phyloP scores from a whole-genome alignment of 2,329 filamentous ascomycete genomes.

The Diaporthe aspalathi region DNA sequence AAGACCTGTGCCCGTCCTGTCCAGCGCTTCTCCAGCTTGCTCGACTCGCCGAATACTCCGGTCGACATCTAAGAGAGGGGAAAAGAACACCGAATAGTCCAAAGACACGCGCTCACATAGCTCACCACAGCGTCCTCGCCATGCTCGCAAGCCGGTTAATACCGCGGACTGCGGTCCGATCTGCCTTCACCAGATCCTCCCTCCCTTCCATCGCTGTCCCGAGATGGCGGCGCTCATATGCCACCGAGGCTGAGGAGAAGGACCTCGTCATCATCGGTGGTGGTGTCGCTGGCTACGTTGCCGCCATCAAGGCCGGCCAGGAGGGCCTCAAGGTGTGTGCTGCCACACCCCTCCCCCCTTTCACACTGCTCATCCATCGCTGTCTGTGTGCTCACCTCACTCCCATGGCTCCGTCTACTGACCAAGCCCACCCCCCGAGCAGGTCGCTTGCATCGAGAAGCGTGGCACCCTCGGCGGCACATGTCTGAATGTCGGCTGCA shows the following conservation, averaged over 20 bases:
- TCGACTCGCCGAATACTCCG: background rate
- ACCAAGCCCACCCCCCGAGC: slow-evolving; percentile 6
- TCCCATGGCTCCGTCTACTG: slow-evolving; percentile 22
- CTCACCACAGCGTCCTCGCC: slow-evolving; percentile 19
- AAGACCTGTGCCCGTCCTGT: slow-evolving; percentile 9
- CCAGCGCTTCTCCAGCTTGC: slow-evolving; percentile 10
- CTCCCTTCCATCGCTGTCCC: slow-evolving; percentile 59
- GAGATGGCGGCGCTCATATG: slow-evolving; percentile 69
- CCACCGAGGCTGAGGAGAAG: slow-evolving; percentile 81
- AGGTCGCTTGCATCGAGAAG: slow-evolving; percentile 99
- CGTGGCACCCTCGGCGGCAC: slow-evolving; percentile 94
- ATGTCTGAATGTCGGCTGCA: slow-evolving; percentile 98
- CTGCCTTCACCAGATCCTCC: slow-evolving; percentile 57
- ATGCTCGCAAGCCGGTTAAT: slow-evolving; percentile 73
- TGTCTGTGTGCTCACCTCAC: background rate
- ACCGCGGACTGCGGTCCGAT: slow-evolving; percentile 67
- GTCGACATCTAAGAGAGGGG: background rate
- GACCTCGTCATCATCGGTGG: slow-evolving; percentile 98
- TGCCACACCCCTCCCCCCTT: too few species aligned
- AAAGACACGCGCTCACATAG: background rate
- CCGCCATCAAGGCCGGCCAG: slow-evolving; percentile 98
- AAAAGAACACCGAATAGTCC: background rate
- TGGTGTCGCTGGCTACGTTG: slow-evolving; percentile 98
- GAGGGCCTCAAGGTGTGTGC: slow-evolving; percentile 87
- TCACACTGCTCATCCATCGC: background rate